A percentile compares a stretch with the other conserved stretches of the same genome.
phyloP scores from a whole-genome alignment of 441 rosid species.

The Populus hybrid region DNA sequence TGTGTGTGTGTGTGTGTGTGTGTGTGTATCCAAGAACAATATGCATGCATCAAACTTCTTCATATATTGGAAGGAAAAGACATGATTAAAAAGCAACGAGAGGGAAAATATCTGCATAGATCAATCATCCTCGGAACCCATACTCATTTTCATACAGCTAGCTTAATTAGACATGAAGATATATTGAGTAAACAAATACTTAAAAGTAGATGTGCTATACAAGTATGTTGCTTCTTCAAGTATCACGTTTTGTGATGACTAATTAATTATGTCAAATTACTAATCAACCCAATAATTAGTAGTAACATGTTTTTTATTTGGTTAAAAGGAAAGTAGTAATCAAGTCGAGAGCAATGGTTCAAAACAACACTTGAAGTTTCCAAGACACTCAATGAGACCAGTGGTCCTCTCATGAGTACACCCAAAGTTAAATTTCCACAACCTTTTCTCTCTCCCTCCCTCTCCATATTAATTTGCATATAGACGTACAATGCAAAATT shows the following conservation, averaged over 20 bases:
- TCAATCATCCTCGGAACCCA: neutral
- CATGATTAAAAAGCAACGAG: no score
- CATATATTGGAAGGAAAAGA: neutral
- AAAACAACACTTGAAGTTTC: slow-evolving; percentile 27
- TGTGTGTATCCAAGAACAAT: neutral
- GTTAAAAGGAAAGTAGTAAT: slow-evolving; percentile 14
- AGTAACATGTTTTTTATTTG: neutral
- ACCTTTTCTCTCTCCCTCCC: neutral
- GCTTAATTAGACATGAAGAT: neutral
- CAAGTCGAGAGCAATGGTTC: slow-evolving; percentile 24
- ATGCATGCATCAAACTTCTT: neutral
- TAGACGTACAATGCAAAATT: neutral
- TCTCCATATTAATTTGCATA: slow-evolving; percentile 15
- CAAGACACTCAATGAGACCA: slow-evolving; percentile 29
- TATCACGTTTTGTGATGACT: neutral
- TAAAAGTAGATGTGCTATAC: neutral
- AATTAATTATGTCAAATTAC: neutral
- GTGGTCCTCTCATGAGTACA: slow-evolving; percentile 37
- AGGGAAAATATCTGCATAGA: neutral
- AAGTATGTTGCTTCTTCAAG: neutral
- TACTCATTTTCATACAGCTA: neutral
- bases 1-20: no score
- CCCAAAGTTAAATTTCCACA: slow-evolving; percentile 1
- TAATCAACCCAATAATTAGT: neutral
- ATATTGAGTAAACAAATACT: neutral